These are phyloP conservation scores for Prillingera fragicola DNA, from an alignment of 1,284 basidiomycete genomes.

Conservation along the genomic window DNA sequence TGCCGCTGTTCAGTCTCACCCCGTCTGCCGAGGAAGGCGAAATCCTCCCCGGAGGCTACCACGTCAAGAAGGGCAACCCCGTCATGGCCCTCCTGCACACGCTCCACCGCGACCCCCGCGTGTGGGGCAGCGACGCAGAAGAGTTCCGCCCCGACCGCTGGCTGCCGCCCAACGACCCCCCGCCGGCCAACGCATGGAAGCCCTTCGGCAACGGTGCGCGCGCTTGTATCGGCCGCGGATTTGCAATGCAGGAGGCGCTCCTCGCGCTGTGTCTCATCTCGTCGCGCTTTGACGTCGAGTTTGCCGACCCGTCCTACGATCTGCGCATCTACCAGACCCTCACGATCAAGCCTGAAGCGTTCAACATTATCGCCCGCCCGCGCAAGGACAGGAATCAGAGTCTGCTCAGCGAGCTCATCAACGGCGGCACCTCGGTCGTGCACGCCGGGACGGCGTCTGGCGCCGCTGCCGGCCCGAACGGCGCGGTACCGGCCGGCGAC, in stretches of 20 bases:
- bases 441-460: neutral
- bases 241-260: constrained; percentile 54
- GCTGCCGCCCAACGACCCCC: constrained; percentile 51
- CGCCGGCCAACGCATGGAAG: constrained; percentile 45
- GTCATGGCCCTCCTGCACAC: constrained; percentile 43
- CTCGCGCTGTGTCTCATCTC: constrained; percentile 50
- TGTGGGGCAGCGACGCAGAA: constrained; percentile 54
- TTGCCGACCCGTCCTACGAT: constrained; percentile 51
- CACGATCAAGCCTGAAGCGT: constrained; percentile 53
- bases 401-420: constrained; percentile 14
- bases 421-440: neutral
- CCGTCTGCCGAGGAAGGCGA: constrained; percentile 10
- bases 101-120: constrained; percentile 50
- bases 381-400: constrained; percentile 29
- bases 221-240: constrained; percentile 48
- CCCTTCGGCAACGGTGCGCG: constrained; percentile 31
- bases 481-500: neutral
- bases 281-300: constrained; percentile 51
- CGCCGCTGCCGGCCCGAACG: neutral
- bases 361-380: constrained; percentile 49
- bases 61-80: constrained; percentile 43
- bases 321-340: constrained; percentile 52
- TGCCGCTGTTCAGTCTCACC: constrained; percentile 25
- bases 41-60: constrained; percentile 36
- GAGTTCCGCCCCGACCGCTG: constrained; percentile 50